Percentiles rank a stretch among this genome's conserved stretches.
These are phyloP conservation scores for Phascolomyces articulosus DNA, from an alignment of 371 early-diverging fungal species.

Conservation along the genomic window DNA sequence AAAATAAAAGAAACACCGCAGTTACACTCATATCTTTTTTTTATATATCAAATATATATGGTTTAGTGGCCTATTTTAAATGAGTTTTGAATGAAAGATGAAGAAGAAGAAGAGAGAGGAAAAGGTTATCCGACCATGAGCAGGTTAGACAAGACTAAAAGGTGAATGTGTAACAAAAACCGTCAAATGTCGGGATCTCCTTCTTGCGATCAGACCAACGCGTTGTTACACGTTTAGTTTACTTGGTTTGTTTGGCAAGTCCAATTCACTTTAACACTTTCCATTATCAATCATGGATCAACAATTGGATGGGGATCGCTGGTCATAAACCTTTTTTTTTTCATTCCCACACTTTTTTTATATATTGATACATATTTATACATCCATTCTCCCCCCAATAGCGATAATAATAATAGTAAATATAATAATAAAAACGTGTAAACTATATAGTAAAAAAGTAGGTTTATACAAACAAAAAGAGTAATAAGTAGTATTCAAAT, in stretches of 20 bases:
- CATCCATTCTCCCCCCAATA: background rate
- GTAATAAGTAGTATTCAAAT: too few relatives aligned
- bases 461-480: too few relatives aligned
- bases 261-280: too few relatives aligned
- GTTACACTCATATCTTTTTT: background rate
- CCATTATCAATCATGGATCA: conserved; percentile 6
- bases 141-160: background rate
- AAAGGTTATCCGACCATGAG: too few relatives aligned
- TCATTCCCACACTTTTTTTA: conserved; percentile 10
- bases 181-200: conserved; percentile 15
- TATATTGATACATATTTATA: background rate
- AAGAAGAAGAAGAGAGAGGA: too few relatives aligned
- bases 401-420: background rate
- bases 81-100: background rate
- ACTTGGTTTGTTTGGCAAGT: background rate
- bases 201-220: conserved; percentile 19
- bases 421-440: too few relatives aligned
- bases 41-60: background rate
- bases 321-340: background rate
- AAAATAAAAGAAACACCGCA: background rate
- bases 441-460: too few relatives aligned
- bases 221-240: conserved; percentile 7
- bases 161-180: conserved; percentile 3
- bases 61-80: background rate
- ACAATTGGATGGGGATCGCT: conserved; percentile 12